Evolutionary conservation across 2,329 filamentous ascomycete genomes (phyloP).

Genomic region (Colletotrichum sp.): DNA sequence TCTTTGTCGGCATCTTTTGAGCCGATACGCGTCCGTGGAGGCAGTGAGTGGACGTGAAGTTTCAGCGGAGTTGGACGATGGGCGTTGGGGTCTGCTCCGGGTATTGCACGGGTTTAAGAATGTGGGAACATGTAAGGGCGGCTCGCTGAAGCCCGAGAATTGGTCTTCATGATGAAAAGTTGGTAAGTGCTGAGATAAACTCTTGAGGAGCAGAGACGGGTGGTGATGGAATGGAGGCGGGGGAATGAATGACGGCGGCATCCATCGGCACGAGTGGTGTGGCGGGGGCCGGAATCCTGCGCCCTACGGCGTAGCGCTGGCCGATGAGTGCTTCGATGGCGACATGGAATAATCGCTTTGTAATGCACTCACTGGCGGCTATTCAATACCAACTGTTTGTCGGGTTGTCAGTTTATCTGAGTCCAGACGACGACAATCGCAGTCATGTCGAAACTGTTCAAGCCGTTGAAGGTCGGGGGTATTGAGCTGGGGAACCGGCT

Average conservation of each 20-base stretch:
- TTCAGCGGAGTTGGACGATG: background rate
- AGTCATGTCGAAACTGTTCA: conserved; percentile 21
- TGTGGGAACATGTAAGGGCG: fast-evolving
- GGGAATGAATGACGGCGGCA: background rate
- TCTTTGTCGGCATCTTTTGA: conserved; percentile 21
- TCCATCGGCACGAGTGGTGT: background rate
- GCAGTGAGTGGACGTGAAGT: background rate
- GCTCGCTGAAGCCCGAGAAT: background rate
- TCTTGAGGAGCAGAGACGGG: background rate
- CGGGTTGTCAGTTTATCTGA: fast-evolving
- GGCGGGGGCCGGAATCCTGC: background rate
- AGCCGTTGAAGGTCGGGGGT: conserved; percentile 21
- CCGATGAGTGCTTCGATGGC: background rate
- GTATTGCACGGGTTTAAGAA: background rate
- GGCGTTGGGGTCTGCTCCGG: background rate
- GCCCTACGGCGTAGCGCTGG: background rate
- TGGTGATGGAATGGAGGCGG: background rate
- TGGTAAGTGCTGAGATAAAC: background rate
- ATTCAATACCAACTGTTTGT: background rate
- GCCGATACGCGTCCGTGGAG: conserved; percentile 8
- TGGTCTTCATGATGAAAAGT: background rate
- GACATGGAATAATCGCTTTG: background rate
- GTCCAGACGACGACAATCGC: background rate
- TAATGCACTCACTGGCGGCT: background rate
- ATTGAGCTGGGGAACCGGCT: conserved; percentile 24